Evolutionary conservation across 1,139 yeast genomes (phyloP).

Genomic region (Meyerozyma guilliermondii): DNA sequence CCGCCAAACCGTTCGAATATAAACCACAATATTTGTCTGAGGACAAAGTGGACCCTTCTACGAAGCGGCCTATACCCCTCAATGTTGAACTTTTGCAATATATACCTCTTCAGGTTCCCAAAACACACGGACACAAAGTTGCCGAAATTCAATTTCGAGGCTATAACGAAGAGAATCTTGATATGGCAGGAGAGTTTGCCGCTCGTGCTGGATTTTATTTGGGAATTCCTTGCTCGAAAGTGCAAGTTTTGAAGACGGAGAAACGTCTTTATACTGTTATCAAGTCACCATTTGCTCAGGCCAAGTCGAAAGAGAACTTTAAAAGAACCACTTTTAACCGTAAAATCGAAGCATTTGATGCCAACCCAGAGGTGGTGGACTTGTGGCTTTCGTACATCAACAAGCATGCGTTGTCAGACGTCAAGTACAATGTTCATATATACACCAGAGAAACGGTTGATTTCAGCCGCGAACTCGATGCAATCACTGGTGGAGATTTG

Average conservation of each 20-base stretch:
- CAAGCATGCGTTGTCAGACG: constrained; percentile 75
- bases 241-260: constrained; percentile 65
- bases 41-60: constrained; percentile 22
- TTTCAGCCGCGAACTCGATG: constrained; percentile 32
- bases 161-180: constrained; percentile 64
- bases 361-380: constrained; percentile 81
- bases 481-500: constrained; percentile 21
- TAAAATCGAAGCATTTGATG: constrained; percentile 70
- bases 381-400: constrained; percentile 75
- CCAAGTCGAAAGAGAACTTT: constrained; percentile 92
- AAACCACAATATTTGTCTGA: constrained; percentile 37
- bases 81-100: constrained; percentile 79
- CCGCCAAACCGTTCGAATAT: constrained; percentile 20
- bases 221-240: constrained; percentile 64
- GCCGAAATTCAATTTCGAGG: constrained; percentile 72
- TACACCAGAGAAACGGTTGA: constrained; percentile 54
- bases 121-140: constrained; percentile 65
- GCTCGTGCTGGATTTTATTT: constrained; percentile 85
- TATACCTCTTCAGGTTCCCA: constrained; percentile 69
- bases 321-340: constrained; percentile 82
- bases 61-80: constrained; percentile 63
- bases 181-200: constrained; percentile 79
- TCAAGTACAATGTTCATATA: constrained; percentile 73
- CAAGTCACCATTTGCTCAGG: constrained; percentile 90
- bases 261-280: constrained; percentile 83